phyloP scores from a whole-genome alignment of 2,329 filamentous ascomycete species.

The Plenodomus lindquistii region DNA sequence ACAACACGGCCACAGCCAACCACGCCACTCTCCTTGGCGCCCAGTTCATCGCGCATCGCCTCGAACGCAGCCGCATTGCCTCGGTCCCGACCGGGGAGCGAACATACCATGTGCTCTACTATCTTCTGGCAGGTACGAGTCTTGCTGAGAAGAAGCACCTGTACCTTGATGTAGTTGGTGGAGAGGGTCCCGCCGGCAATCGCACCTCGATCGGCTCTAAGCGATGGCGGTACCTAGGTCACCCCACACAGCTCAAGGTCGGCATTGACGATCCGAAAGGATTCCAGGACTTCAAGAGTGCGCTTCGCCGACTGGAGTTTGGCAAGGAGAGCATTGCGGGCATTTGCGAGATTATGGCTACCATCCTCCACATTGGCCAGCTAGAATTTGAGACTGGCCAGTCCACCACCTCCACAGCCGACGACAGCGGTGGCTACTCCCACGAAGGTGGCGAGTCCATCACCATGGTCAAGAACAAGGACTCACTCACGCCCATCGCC shows the following conservation, averaged over 20 bases:
- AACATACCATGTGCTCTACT: slow-evolving; percentile 96
- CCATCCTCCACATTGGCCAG: slow-evolving; percentile 96
- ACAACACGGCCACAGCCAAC: slow-evolving; percentile 83
- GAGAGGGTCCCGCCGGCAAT: slow-evolving; percentile 56
- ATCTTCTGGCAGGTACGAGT: slow-evolving; percentile 90
- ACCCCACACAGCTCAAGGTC: slow-evolving; percentile 94
- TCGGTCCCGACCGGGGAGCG: slow-evolving; percentile 93
- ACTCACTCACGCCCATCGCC: slow-evolving; percentile 80
- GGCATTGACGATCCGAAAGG: slow-evolving; percentile 95
- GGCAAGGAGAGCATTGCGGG: slow-evolving; percentile 91
- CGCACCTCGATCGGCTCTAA: slow-evolving; percentile 64
- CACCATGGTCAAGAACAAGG: slow-evolving; percentile 91
- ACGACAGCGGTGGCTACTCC: slow-evolving; percentile 95
- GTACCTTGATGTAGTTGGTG: slow-evolving; percentile 58
- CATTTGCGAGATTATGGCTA: slow-evolving; percentile 91
- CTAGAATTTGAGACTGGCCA: slow-evolving; percentile 87
- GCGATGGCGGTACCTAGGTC: slow-evolving; percentile 94
- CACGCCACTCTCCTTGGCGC: slow-evolving; percentile 90
- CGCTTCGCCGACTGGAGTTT: slow-evolving; percentile 91
- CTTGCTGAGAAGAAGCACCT: slow-evolving; percentile 87
- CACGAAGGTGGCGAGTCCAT: slow-evolving; percentile 87
- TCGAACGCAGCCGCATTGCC: slow-evolving; percentile 89
- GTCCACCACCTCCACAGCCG: slow-evolving; percentile 75
- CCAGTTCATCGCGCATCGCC: slow-evolving; percentile 88
- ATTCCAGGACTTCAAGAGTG: slow-evolving; percentile 97